A percentile compares a stretch with the other conserved stretches of the same genome.
Conservation (phyloP, 1,284 basidiomycete species). For the Wolfiporia cocos region DNA sequence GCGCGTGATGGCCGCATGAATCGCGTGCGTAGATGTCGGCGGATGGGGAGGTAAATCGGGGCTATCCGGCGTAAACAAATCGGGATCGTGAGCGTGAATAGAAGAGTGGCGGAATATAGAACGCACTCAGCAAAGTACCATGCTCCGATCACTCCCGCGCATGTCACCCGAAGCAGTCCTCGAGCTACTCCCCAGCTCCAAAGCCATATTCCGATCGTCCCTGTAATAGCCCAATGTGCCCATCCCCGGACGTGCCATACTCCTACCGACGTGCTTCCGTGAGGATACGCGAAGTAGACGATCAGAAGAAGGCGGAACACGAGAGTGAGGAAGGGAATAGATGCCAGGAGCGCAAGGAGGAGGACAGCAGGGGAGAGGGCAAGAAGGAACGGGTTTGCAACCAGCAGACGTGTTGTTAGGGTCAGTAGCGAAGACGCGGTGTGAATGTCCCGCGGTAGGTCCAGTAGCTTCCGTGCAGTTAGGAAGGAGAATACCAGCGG, state of each 20-base stretch:
- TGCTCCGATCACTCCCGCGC: constrained; percentile 80
- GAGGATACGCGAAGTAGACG: constrained; percentile 46
- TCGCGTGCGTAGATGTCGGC: constrained; percentile 59
- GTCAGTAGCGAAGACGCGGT: constrained; percentile 74
- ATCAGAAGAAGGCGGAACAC: constrained; percentile 77
- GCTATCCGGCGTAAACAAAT: too few species aligned
- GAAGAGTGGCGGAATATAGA: not conserved
- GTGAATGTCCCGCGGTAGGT: constrained; percentile 62
- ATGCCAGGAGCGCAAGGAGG: constrained; percentile 62
- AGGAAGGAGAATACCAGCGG: constrained; percentile 67
- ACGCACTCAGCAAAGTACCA: constrained; percentile 89
- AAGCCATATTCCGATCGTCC: constrained; percentile 69
- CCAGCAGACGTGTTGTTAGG: constrained; percentile 73
- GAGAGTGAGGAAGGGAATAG: constrained; percentile 83
- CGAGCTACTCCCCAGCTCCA: constrained; percentile 91
- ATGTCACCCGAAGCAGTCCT: constrained; percentile 73
- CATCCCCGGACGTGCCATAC: constrained; percentile 77
- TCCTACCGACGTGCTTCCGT: constrained; percentile 27
- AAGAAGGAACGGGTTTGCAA: constrained; percentile 77
- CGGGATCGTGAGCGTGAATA: too few species aligned
- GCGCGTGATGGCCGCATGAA: constrained; percentile 74
- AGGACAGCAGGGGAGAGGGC: constrained; percentile 78
- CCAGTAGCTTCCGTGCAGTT: constrained; percentile 67
- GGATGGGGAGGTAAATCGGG: constrained; percentile 42
- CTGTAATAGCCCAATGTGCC: constrained; percentile 78